phyloP scores from a whole-genome alignment of 176 grass and related monocot species.

The Cenchrus americanus region DNA sequence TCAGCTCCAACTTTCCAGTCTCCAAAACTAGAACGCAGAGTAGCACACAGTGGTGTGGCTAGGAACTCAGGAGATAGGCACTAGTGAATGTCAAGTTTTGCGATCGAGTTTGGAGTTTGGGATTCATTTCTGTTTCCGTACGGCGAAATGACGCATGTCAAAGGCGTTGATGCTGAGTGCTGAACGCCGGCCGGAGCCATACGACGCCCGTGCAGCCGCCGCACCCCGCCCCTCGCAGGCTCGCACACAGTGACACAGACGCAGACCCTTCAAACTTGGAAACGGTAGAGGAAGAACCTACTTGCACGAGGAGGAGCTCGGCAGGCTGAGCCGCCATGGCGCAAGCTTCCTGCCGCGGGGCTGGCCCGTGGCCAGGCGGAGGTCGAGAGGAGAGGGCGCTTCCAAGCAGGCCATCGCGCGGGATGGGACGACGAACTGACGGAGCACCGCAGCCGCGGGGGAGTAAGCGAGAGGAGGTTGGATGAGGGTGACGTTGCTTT shows the following conservation, averaged over 20 bases:
- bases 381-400: constrained; percentile 14
- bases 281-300: not conserved
- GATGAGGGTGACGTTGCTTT: not conserved
- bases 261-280: not conserved
- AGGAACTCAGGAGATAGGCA: not conserved
- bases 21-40: not conserved
- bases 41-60: not conserved
- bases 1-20: not conserved
- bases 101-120: not conserved
- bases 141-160: not conserved
- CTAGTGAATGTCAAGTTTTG: not conserved
- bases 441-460: not conserved
- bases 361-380: not conserved
- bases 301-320: constrained; percentile 28
- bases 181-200: not conserved
- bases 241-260: not conserved
- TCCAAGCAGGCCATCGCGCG: constrained; percentile 44
- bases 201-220: not conserved
- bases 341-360: not conserved
- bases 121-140: not conserved
- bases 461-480: not conserved
- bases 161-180: not conserved
- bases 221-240: too few species aligned
- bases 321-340: constrained; percentile 21
- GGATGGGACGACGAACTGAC: not conserved